These are phyloP conservation scores for Adansonia gregorii DNA, from an alignment of 441 rosid genomes.

Conservation along the genomic window DNA sequence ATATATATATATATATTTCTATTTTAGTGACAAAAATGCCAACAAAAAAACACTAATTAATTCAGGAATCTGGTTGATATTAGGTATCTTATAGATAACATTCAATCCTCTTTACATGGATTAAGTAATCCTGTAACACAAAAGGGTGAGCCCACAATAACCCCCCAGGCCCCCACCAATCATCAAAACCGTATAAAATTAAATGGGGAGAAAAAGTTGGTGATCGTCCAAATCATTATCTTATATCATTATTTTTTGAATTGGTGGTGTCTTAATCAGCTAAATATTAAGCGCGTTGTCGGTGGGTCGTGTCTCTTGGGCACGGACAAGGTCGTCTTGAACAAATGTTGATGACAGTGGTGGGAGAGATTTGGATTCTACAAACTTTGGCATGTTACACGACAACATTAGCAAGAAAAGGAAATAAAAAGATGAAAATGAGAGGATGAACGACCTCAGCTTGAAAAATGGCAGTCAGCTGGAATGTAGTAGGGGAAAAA, in stretches of 20 bases:
- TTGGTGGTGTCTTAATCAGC: slow-evolving; percentile 42
- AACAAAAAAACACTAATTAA: slow-evolving; percentile 1
- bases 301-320: slow-evolving; percentile 25
- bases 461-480: background rate
- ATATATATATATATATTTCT: background rate
- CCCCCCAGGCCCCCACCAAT: background rate
- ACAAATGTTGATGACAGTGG: background rate
- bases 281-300: background rate
- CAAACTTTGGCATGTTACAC: no score
- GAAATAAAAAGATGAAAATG: background rate
- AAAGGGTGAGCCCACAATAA: background rate
- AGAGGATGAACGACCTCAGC: background rate
- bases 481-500: background rate
- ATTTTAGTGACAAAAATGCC: slow-evolving; percentile 6
- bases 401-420: background rate
- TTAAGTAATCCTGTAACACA: background rate
- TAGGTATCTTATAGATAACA: slow-evolving; percentile 20
- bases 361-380: background rate
- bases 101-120: slow-evolving; percentile 2
- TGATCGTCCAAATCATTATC: slow-evolving; percentile 22
- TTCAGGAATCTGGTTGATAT: slow-evolving; percentile 26
- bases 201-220: slow-evolving; percentile 24
- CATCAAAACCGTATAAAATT: background rate
- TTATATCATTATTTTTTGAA: background rate
- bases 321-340: slow-evolving; percentile 11